Percentiles rank a stretch among this genome's conserved stretches.
These are phyloP conservation scores for Globisporangium nunn DNA, from an alignment of 352 stramenopile species.

Conservation along the genomic window DNA sequence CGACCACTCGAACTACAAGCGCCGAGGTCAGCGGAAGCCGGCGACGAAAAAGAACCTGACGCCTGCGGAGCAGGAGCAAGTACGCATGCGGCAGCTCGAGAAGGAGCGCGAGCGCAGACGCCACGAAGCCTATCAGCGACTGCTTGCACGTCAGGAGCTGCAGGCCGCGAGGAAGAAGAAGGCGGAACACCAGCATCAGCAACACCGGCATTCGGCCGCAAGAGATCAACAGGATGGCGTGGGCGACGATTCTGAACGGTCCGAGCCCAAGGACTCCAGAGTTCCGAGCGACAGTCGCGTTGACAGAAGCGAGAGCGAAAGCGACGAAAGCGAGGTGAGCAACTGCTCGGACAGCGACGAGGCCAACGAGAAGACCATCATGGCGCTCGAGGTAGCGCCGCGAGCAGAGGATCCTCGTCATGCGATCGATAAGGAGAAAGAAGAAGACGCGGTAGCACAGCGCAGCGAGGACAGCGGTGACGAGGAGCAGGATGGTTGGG, in stretches of 20 bases:
- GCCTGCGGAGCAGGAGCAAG: slow-evolving; percentile 20
- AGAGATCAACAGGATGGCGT: not conserved
- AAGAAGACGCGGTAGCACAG: not conserved
- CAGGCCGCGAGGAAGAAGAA: slow-evolving; percentile 25
- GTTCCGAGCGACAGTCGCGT: not conserved
- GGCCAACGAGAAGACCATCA: slow-evolving; percentile 43
- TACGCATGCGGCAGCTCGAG: slow-evolving; percentile 19
- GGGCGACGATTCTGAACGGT: too few species aligned
- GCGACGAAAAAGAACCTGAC: slow-evolving; percentile 20
- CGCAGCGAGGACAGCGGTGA: slow-evolving; percentile 2
- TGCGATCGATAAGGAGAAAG: not conserved
- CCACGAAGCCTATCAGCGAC: slow-evolving; percentile 48
- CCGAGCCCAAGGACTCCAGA: not conserved
- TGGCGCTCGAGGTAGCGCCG: slow-evolving; percentile 30
- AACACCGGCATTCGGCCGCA: too few species aligned
- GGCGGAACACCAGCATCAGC: not conserved
- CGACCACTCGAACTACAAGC: slow-evolving; percentile 20
- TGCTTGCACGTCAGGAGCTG: slow-evolving; percentile 48
- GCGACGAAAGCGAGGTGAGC: slow-evolving; percentile 54
- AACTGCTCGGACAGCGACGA: slow-evolving; percentile 63
- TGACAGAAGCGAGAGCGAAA: slow-evolving; percentile 24
- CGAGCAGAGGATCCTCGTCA: slow-evolving; percentile 1
- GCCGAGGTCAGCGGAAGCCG: slow-evolving; percentile 15
- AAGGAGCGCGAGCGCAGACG: slow-evolving; percentile 39
- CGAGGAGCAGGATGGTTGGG: not conserved